These are phyloP conservation scores for Paraconiothyrium sp. DNA, from an alignment of 2,329 filamentous ascomycete species.

Conservation along the genomic window DNA sequence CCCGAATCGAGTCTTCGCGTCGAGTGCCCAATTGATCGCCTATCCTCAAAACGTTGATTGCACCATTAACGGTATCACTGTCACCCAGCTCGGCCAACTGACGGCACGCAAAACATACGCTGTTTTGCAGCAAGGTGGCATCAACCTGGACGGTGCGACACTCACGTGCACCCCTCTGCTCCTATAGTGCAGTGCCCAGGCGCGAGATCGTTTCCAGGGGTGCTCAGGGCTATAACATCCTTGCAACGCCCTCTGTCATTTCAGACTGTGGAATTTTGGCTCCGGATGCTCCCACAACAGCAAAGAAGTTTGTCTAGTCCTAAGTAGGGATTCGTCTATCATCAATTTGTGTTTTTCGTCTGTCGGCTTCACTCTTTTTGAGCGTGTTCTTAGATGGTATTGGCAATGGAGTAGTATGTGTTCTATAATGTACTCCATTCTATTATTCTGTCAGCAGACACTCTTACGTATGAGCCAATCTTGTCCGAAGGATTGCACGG, in stretches of 20 bases:
- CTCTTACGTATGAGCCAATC: neutral
- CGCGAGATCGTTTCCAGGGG: neutral
- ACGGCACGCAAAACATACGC: neutral
- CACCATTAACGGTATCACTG: neutral
- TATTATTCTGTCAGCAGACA: neutral
- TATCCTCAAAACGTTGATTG: conserved; percentile 4
- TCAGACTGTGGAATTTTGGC: neutral
- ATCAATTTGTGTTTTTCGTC: neutral
- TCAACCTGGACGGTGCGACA: neutral
- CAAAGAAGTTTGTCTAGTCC: no score
- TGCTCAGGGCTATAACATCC: neutral
- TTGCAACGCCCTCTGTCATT: neutral
- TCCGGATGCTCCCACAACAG: neutral
- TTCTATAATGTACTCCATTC: neutral
- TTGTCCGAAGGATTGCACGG: neutral
- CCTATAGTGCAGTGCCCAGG: neutral
- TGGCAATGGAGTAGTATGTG: neutral
- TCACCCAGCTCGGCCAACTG: neutral
- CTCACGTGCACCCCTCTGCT: neutral
- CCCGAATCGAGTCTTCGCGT: neutral
- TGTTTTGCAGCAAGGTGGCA: neutral
- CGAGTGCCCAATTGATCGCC: neutral
- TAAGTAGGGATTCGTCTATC: neutral
- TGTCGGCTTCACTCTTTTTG: neutral
- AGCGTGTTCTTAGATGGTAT: neutral